A percentile compares a stretch with the other conserved stretches of the same genome.
Evolutionary conservation across 23 red algal species (phyloP).

Genomic region (Agarophyton chilense): DNA sequence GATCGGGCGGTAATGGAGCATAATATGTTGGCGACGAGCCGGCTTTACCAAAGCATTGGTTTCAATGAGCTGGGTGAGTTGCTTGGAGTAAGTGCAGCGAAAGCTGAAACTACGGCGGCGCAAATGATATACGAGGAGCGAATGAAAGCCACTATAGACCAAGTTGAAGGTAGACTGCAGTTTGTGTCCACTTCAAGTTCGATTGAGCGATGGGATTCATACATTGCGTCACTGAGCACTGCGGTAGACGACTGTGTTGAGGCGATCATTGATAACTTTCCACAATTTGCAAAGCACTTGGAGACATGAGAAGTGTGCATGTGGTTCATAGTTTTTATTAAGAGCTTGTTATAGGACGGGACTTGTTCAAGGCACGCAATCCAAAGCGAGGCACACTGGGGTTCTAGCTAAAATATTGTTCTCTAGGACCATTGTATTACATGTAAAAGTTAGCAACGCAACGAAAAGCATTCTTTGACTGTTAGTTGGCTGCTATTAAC

Average conservation of each 20-base stretch:
- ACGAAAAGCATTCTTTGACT: too few relatives aligned
- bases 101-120: slow-evolving; percentile 67
- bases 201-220: slow-evolving; percentile 77
- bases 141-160: slow-evolving; percentile 79
- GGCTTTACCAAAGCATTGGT: slow-evolving; percentile 78
- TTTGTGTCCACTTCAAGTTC: slow-evolving; percentile 46
- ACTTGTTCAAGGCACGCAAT: too few relatives aligned
- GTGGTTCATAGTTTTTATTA: too few relatives aligned
- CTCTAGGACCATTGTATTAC: neutral
- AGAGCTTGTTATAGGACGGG: too few relatives aligned
- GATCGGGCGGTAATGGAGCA: slow-evolving; percentile 84
- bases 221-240: slow-evolving; percentile 59
- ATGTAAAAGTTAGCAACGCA: too few relatives aligned
- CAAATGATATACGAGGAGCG: slow-evolving; percentile 86
- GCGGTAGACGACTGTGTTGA: slow-evolving; percentile 74
- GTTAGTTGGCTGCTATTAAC: too few relatives aligned
- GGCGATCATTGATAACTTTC: slow-evolving; percentile 73
- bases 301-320: neutral
- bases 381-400: too few relatives aligned
- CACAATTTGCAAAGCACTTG: slow-evolving; percentile 61
- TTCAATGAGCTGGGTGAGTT: slow-evolving; percentile 76
- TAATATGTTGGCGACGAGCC: slow-evolving; percentile 76
- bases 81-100: slow-evolving; percentile 54
- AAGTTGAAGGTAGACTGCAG: slow-evolving; percentile 79
- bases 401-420: too few relatives aligned